Evolutionary conservation across 192 early-diverging fungal species (phyloP).

Genomic region (Geosiphon pyriformis): DNA sequence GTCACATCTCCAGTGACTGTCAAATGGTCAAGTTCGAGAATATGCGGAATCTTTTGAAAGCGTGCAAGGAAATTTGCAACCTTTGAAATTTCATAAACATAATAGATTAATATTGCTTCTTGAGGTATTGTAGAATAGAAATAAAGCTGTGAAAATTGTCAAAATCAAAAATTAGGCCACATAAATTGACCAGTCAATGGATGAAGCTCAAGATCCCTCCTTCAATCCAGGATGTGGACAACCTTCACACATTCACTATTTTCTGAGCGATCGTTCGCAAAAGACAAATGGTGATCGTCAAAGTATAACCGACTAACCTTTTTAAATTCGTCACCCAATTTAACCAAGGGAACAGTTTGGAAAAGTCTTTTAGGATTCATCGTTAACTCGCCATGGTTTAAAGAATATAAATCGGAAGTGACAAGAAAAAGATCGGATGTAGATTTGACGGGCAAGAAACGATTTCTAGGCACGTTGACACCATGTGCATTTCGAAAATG

Average conservation of each 20-base stretch:
- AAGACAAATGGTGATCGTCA: too few species aligned
- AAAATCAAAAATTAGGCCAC: too few species aligned
- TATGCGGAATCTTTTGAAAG: constrained; percentile 92
- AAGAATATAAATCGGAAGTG: constrained; percentile 88
- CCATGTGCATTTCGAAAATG: constrained; percentile 93
- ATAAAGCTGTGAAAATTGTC: too few species aligned
- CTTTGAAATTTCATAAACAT: too few species aligned
- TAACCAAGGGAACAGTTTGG: constrained; percentile 87
- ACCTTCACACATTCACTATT: too few species aligned
- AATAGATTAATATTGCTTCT: too few species aligned
- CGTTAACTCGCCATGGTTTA: constrained; percentile 87
- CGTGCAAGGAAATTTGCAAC: constrained; percentile 79
- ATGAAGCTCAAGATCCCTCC: too few species aligned
- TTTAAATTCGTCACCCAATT: constrained; percentile 97
- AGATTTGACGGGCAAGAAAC: constrained; percentile 98
- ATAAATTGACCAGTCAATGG: too few species aligned
- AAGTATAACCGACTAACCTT: too few species aligned
- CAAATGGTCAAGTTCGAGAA: constrained; percentile 94
- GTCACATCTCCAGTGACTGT: constrained; percentile 98
- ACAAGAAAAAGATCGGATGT: constrained; percentile 96
- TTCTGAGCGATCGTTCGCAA: too few species aligned
- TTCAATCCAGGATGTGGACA: too few species aligned
- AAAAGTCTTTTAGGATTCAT: constrained; percentile 95
- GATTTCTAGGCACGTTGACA: constrained; percentile 94
- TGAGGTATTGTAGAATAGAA: too few species aligned